Evolutionary conservation across 192 early-diverging fungal genomes (phyloP).

Genomic region (Entophlyctis luteolus): DNA sequence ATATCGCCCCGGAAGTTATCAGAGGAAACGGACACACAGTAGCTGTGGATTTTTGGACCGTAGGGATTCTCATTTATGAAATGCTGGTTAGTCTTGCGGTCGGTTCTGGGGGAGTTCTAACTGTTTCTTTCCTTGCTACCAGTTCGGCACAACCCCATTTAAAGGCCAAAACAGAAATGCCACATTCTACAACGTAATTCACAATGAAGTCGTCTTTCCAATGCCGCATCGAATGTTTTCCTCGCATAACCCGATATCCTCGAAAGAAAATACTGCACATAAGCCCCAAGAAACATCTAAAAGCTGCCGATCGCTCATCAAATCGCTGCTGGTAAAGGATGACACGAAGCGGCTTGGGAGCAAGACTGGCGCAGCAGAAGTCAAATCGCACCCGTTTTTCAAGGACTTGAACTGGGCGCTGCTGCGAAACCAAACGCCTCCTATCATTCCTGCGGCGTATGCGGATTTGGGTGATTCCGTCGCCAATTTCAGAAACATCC

Average conservation of each 20-base stretch:
- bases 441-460: conserved; percentile 30
- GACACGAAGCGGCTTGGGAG: conserved; percentile 83
- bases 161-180: conserved; percentile 82
- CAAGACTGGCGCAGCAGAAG: conserved; percentile 83
- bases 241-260: background rate
- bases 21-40: conserved; percentile 89
- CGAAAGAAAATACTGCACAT: background rate
- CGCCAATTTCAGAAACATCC: conserved; percentile 15
- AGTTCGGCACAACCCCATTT: conserved; percentile 91
- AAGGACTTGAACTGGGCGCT: conserved; percentile 89
- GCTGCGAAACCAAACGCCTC: conserved; percentile 76
- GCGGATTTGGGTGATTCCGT: background rate
- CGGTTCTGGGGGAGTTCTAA: background rate
- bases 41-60: conserved; percentile 96
- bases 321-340: conserved; percentile 82
- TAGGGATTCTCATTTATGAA: conserved; percentile 97
- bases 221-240: conserved; percentile 9
- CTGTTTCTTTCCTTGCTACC: background rate
- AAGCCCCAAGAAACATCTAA: conserved; percentile 25
- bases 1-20: conserved; percentile 98
- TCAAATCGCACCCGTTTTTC: conserved; percentile 90
- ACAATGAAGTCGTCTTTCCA: conserved; percentile 75
- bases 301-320: conserved; percentile 70
- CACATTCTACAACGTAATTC: conserved; percentile 83
- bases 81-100: conserved; percentile 68